Conservation (phyloP, 306 rosid genomes). For the Trifolium dubium region DNA sequence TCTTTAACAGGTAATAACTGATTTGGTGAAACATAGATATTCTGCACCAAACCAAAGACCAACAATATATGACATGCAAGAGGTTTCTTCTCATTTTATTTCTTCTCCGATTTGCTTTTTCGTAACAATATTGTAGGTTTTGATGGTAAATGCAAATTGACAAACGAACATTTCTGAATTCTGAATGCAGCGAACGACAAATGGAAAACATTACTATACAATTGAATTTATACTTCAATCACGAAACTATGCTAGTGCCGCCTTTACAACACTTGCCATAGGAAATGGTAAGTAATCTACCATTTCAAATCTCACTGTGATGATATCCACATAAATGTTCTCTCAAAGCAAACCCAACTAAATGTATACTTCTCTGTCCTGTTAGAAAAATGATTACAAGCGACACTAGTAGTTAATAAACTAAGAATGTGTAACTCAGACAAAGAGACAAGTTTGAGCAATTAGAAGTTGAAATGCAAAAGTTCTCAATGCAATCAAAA, state of each 20-base stretch:
- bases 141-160: conserved; percentile 15
- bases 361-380: not conserved
- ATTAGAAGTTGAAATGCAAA: not conserved
- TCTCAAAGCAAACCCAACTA: not conserved
- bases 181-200: conserved; percentile 63
- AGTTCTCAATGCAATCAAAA: conserved; percentile 3
- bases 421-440: not conserved
- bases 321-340: conserved; percentile 11
- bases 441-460: not conserved
- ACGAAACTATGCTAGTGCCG: conserved; percentile 63
- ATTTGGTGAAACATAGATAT: conserved; percentile 72
- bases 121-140: not conserved
- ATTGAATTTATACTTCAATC: conserved; percentile 77
- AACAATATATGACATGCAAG: conserved; percentile 72
- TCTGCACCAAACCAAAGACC: conserved; percentile 89
- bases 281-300: conserved; percentile 70
- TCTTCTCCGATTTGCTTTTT: not conserved
- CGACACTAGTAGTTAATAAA: not conserved
- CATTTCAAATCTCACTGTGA: conserved; percentile 28
- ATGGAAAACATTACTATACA: conserved; percentile 91
- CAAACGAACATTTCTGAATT: conserved; percentile 16
- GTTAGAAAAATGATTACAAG: not conserved
- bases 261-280: conserved; percentile 85
- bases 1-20: conserved; percentile 56
- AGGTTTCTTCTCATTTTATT: conserved; percentile 57